phyloP scores from a whole-genome alignment of 2,329 filamentous ascomycete genomes.

The Aspergillus arachidicola region DNA sequence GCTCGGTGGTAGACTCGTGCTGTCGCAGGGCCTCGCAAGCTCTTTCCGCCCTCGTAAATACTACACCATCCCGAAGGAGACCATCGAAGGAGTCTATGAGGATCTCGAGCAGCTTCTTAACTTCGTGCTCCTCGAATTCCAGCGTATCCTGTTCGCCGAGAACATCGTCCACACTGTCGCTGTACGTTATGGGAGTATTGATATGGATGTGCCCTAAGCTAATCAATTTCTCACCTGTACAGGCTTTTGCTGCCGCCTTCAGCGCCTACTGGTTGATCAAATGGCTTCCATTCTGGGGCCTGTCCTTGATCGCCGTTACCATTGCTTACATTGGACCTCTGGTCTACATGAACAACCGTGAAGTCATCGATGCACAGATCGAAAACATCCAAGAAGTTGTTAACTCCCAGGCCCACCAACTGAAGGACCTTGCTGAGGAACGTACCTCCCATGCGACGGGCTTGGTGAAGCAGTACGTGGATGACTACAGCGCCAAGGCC shows the following conservation, averaged over 20 bases:
- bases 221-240: not conserved
- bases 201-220: not conserved
- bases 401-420: conserved; percentile 60
- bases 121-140: conserved; percentile 70
- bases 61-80: conserved; percentile 67
- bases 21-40: conserved; percentile 62
- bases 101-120: conserved; percentile 67
- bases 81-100: conserved; percentile 62
- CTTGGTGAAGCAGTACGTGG: conserved; percentile 60
- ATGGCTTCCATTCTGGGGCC: conserved; percentile 66
- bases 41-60: conserved; percentile 66
- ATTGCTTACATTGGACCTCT: conserved; percentile 63
- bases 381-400: conserved; percentile 57
- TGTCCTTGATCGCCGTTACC: conserved; percentile 59
- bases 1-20: conserved; percentile 56
- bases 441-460: conserved; percentile 61
- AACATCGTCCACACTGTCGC: conserved; percentile 63
- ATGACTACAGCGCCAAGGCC: conserved; percentile 63
- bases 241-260: conserved; percentile 64
- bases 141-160: conserved; percentile 67
- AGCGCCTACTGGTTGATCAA: conserved; percentile 67
- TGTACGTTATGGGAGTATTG: conserved; percentile 45
- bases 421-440: conserved; percentile 62
- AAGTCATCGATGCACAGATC: conserved; percentile 64
- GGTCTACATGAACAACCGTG: conserved; percentile 66